phyloP scores from a whole-genome alignment of 805 yeast species.

The Pichia nakasei region DNA sequence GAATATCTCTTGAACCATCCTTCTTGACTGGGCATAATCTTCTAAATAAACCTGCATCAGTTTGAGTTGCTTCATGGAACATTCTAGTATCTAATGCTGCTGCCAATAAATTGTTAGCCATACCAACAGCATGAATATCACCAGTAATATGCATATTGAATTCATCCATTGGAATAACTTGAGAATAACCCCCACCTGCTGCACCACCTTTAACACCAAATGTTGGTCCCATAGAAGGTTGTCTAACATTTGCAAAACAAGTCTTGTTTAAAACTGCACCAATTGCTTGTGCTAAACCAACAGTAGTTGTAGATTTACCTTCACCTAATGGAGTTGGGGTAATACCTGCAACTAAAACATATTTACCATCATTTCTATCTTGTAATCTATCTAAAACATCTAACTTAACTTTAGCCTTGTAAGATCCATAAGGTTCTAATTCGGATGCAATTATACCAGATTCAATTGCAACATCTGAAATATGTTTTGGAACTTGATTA shows the following conservation, averaged over 20 bases:
- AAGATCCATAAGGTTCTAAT: constrained; percentile 80
- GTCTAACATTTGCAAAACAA: constrained; percentile 91
- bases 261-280: constrained; percentile 82
- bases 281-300: constrained; percentile 93
- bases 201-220: constrained; percentile 99
- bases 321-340: constrained; percentile 98
- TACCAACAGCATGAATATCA: constrained; percentile 92
- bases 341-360: constrained; percentile 90
- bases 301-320: constrained; percentile 94
- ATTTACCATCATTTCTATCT: constrained; percentile 64
- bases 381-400: constrained; percentile 60
- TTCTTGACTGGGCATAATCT: constrained; percentile 82
- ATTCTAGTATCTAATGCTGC: constrained; percentile 96
- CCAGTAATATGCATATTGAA: constrained; percentile 97
- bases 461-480: constrained; percentile 67
- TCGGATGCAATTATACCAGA: constrained; percentile 72
- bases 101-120: constrained; percentile 87
- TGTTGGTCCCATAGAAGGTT: constrained; percentile 98
- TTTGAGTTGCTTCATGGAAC: constrained; percentile 86
- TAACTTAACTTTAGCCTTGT: constrained; percentile 80
- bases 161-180: constrained; percentile 98
- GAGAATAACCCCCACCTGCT: constrained; percentile 98
- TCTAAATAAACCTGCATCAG: constrained; percentile 68
- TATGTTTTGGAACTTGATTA: constrained; percentile 78
- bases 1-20: constrained; percentile 64